Evolutionary conservation across 2,329 filamentous ascomycete genomes (phyloP).

Genomic region (Epichloe glyceriae): DNA sequence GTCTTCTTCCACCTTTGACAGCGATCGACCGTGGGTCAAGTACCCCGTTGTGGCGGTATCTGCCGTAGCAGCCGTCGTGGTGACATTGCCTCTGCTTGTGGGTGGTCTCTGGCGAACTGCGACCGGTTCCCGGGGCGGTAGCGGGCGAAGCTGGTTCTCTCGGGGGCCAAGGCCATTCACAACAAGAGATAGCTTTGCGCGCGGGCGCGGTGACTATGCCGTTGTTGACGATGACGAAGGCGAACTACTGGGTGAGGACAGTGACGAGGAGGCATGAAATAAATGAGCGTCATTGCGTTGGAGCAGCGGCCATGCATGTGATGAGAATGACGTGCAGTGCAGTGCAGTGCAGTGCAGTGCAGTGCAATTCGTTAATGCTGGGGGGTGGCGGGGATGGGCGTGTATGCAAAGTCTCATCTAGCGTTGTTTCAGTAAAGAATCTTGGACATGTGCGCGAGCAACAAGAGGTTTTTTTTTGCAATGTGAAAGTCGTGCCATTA

Average conservation of each 20-base stretch:
- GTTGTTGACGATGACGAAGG: slow-evolving; percentile 88
- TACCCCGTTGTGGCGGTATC: slow-evolving; percentile 68
- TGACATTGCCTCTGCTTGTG: slow-evolving; percentile 56
- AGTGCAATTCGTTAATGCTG: too few relatives aligned
- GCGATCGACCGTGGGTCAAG: slow-evolving; percentile 64
- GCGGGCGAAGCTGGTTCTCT: slow-evolving; percentile 36
- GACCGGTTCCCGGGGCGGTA: slow-evolving; percentile 34
- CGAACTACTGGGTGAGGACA: slow-evolving; percentile 84
- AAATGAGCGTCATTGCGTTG: too few relatives aligned
- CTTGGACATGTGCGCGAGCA: too few relatives aligned
- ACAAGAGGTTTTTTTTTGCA: too few relatives aligned
- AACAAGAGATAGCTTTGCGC: slow-evolving; percentile 77
- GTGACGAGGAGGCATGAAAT: slow-evolving; percentile 64
- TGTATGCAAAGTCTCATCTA: too few relatives aligned
- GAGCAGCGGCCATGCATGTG: too few relatives aligned
- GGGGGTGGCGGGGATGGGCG: too few relatives aligned
- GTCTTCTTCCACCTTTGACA: slow-evolving; percentile 39
- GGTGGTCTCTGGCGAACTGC: slow-evolving; percentile 59
- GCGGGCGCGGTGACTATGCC: slow-evolving; percentile 76
- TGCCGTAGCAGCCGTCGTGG: slow-evolving; percentile 45
- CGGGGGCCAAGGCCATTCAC: slow-evolving; percentile 62
- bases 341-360: too few relatives aligned
- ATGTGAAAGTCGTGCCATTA: too few relatives aligned
- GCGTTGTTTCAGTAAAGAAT: too few relatives aligned
- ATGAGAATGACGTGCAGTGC: too few relatives aligned